A percentile compares a stretch with the other conserved stretches of the same genome.
phyloP scores from a whole-genome alignment of 495 filamentous ascomycete species.

The Penicillium steckii region DNA sequence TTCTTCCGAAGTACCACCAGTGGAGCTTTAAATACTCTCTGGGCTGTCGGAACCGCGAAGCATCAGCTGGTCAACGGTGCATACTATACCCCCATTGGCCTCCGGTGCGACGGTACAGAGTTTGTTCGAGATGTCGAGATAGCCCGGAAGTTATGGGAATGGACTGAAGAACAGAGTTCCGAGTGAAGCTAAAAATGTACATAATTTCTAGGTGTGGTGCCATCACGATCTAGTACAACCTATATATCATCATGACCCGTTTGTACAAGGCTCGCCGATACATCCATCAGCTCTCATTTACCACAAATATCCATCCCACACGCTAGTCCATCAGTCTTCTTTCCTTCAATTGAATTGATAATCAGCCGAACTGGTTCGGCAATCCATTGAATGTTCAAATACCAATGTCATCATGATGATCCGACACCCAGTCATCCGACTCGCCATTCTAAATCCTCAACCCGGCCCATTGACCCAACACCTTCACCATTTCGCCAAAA shows the following conservation, averaged over 20 bases:
- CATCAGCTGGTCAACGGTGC: conserved; percentile 45
- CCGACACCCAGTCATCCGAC: conserved; percentile 12
- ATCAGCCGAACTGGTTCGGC: too few species aligned
- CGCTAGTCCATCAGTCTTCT: too few species aligned
- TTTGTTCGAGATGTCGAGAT: conserved; percentile 47
- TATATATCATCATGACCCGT: neutral
- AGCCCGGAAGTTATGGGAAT: conserved; percentile 58
- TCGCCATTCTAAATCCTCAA: neutral
- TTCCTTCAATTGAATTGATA: neutral
- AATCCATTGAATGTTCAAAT: neutral
- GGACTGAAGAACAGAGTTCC: conserved; percentile 56
- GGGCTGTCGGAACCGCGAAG: conserved; percentile 44
- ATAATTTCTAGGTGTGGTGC: neutral
- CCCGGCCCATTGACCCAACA: neutral
- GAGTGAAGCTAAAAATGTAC: conserved; percentile 10
- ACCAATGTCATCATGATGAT: conserved; percentile 29
- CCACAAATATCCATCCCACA: too few species aligned
- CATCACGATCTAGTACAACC: neutral
- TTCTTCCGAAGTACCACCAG: conserved; percentile 34
- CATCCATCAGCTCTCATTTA: too few species aligned
- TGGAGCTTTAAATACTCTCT: conserved; percentile 60
- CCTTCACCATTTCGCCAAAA: neutral
- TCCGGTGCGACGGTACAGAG: conserved; percentile 31
- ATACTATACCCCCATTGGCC: conserved; percentile 59
- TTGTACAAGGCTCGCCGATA: too few species aligned